Conservation (phyloP, 495 filamentous ascomycete species). For the Monascus purpureus region DNA sequence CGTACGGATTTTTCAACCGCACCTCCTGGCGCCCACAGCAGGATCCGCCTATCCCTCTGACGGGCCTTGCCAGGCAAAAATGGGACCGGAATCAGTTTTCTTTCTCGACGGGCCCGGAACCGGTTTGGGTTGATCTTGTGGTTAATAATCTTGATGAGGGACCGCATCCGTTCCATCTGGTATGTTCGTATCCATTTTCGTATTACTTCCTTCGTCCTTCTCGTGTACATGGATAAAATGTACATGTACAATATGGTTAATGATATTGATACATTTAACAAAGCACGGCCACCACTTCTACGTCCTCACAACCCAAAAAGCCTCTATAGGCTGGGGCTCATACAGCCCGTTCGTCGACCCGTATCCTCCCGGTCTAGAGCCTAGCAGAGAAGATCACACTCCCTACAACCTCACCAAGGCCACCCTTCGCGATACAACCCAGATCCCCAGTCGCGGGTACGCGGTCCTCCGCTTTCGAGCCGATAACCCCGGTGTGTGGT, state of each 20-base stretch:
- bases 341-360: conserved; percentile 32
- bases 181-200: too few relatives aligned
- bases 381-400: not conserved
- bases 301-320: conserved; percentile 36
- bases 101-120: conserved; percentile 12
- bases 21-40: conserved; percentile 30
- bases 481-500: conserved; percentile 49
- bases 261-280: conserved; percentile 3
- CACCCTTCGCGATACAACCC: conserved; percentile 40
- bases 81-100: conserved; percentile 33
- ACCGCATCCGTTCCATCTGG: conserved; percentile 38
- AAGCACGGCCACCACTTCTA: conserved; percentile 82
- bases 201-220: too few relatives aligned
- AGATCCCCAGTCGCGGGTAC: conserved; percentile 41
- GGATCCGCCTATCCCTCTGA: conserved; percentile 15
- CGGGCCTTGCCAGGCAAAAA: conserved; percentile 12
- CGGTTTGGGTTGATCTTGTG: conserved; percentile 32
- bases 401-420: conserved; percentile 19
- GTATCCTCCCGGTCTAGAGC: conserved; percentile 9
- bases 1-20: conserved; percentile 33
- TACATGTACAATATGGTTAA: too few relatives aligned
- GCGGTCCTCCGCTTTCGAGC: conserved; percentile 52
- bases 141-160: conserved; percentile 39
- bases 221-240: too few relatives aligned
- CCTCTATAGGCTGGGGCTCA: conserved; percentile 24